Percentiles rank a stretch among this genome's conserved stretches.
phyloP scores from a whole-genome alignment of 2,329 filamentous ascomycete genomes.

The Emergomyces pasteurianus region DNA sequence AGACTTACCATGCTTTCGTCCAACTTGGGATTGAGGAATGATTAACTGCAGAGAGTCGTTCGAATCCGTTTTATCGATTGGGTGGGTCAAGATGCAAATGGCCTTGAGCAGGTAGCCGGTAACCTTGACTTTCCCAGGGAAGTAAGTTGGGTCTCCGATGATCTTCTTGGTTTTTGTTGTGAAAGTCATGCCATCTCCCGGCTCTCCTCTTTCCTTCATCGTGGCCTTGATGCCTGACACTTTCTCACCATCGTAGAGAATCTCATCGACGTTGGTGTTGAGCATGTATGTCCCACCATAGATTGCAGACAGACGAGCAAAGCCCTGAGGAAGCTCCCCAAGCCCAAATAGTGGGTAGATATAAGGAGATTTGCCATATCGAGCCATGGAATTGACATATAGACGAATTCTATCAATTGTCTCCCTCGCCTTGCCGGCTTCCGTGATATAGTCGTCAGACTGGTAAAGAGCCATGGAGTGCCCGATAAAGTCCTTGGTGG shows the following conservation, averaged over 20 bases:
- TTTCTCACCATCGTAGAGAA: slow-evolving; percentile 69
- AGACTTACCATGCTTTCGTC: slow-evolving; percentile 76
- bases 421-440: slow-evolving; percentile 63
- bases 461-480: slow-evolving; percentile 97
- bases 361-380: slow-evolving; percentile 97
- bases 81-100: slow-evolving; percentile 95
- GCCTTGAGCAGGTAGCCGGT: slow-evolving; percentile 86
- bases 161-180: slow-evolving; percentile 95
- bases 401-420: slow-evolving; percentile 84
- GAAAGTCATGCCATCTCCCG: slow-evolving; percentile 70
- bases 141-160: slow-evolving; percentile 92
- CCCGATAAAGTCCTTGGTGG: slow-evolving; percentile 89
- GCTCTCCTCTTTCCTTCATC: slow-evolving; percentile 76
- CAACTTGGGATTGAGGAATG: slow-evolving; percentile 94
- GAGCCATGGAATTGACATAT: slow-evolving; percentile 94
- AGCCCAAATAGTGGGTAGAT: slow-evolving; percentile 98
- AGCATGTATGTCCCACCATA: slow-evolving; percentile 99
- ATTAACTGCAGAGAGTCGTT: slow-evolving; percentile 88
- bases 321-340: slow-evolving; percentile 92
- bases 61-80: slow-evolving; percentile 77
- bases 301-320: slow-evolving; percentile 92
- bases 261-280: slow-evolving; percentile 85
- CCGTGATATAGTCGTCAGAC: slow-evolving; percentile 73
- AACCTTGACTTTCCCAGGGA: slow-evolving; percentile 76
- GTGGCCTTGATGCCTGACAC: slow-evolving; percentile 95